Evolutionary conservation across 495 filamentous ascomycete genomes (phyloP).

Genomic region (Tetracladium setigerum): DNA sequence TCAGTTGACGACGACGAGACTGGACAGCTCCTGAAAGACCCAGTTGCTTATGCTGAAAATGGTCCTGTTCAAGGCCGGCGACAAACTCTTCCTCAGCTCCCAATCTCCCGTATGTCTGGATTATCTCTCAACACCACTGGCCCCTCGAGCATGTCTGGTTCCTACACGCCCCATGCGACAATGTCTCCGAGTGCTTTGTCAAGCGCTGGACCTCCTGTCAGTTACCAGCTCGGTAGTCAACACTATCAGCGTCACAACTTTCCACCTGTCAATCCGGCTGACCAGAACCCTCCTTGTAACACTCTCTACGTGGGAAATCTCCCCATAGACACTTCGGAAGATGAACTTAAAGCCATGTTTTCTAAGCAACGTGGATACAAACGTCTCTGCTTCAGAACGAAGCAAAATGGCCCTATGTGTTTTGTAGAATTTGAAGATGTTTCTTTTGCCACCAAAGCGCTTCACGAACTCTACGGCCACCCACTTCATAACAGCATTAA

Average conservation of each 20-base stretch:
- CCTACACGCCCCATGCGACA: constrained; percentile 37
- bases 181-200: constrained; percentile 54
- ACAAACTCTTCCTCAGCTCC: constrained; percentile 67
- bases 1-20: constrained; percentile 74
- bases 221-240: constrained; percentile 50
- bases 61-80: constrained; percentile 53
- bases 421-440: constrained; percentile 98
- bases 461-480: constrained; percentile 87
- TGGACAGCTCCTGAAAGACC: constrained; percentile 73
- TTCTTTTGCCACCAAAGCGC: constrained; percentile 83
- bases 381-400: constrained; percentile 92
- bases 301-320: constrained; percentile 96
- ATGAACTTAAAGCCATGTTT: constrained; percentile 93
- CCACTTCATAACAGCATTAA: constrained; percentile 88
- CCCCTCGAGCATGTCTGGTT: constrained; percentile 14
- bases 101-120: constrained; percentile 60
- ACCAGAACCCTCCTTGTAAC: constrained; percentile 97
- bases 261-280: constrained; percentile 88
- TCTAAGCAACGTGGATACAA: constrained; percentile 94
- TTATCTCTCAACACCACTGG: constrained; percentile 63
- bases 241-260: constrained; percentile 60
- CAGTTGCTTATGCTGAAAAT: constrained; percentile 76
- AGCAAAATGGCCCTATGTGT: constrained; percentile 97
- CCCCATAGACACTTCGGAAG: constrained; percentile 88
- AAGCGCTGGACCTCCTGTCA: constrained; percentile 29